Conservation (phyloP, 177 flowering plant genomes). For the Vitis hybrid region DNA sequence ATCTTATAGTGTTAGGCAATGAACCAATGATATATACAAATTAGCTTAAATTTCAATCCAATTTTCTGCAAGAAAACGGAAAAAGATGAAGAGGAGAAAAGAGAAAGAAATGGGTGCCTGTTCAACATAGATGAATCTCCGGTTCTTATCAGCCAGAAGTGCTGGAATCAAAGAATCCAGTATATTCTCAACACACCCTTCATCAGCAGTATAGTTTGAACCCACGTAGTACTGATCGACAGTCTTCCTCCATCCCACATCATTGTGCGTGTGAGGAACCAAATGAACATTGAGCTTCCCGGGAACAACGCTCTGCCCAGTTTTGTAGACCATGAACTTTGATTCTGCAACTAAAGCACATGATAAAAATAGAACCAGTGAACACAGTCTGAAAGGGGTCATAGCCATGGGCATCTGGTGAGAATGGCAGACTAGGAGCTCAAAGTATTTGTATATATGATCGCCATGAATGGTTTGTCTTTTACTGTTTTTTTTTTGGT, state of each 20-base stretch:
- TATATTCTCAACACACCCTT: conserved; percentile 65
- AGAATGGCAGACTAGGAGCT: too few relatives aligned
- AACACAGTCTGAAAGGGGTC: too few relatives aligned
- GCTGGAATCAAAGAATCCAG: conserved; percentile 55
- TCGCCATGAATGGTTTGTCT: too few relatives aligned
- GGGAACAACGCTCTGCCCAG: conserved; percentile 47
- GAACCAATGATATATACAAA: too few relatives aligned
- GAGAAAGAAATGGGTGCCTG: conserved; percentile 26
- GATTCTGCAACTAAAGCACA: conserved; percentile 23
- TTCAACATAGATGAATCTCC: conserved; percentile 74
- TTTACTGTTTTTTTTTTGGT: too few relatives aligned
- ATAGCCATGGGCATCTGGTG: too few relatives aligned
- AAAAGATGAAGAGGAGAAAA: background rate
- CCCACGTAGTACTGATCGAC: conserved; percentile 88
- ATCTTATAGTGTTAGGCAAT: too few relatives aligned
- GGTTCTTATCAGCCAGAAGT: conserved; percentile 47
- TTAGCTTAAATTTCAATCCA: too few relatives aligned
- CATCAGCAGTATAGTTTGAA: conserved; percentile 33
- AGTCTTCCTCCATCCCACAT: conserved; percentile 83
- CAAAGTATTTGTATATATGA: too few relatives aligned
- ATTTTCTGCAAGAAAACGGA: background rate
- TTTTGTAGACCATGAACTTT: conserved; percentile 55
- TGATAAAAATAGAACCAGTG: too few relatives aligned
- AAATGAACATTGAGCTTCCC: conserved; percentile 76
- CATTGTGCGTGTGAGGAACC: conserved; percentile 80